A percentile compares a stretch with the other conserved stretches of the same genome.
phyloP scores from a whole-genome alignment of 805 yeast species.

The Candida montana region DNA sequence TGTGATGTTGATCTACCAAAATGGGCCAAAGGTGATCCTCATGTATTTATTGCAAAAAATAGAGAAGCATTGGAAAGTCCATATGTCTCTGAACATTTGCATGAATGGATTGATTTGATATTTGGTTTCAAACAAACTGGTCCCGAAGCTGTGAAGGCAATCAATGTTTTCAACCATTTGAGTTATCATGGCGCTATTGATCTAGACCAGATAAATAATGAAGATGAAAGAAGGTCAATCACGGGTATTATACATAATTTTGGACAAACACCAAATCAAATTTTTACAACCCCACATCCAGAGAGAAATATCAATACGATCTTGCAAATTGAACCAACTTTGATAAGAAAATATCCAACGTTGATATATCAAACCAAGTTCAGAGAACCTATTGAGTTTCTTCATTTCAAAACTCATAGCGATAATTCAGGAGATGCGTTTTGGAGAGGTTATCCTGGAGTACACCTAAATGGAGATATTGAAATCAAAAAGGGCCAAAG shows the following conservation, averaged over 20 bases:
- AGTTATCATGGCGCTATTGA: constrained; percentile 84
- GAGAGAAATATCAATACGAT: constrained; percentile 33
- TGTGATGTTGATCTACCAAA: constrained; percentile 68
- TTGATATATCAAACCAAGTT: constrained; percentile 39
- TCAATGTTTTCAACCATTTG: constrained; percentile 78
- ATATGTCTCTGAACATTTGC: constrained; percentile 69
- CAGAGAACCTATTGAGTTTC: constrained; percentile 34
- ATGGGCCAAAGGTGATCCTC: constrained; percentile 81
- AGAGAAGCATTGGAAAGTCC: constrained; percentile 81
- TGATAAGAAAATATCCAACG: constrained; percentile 31
- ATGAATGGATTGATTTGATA: constrained; percentile 80
- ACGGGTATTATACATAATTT: constrained; percentile 86
- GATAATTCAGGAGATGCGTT: constrained; percentile 27
- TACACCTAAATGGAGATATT: constrained; percentile 23
- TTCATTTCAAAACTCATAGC: constrained; percentile 39
- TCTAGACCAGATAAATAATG: constrained; percentile 67
- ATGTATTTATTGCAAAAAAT: constrained; percentile 65
- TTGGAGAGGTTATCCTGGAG: constrained; percentile 48
- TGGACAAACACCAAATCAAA: constrained; percentile 82
- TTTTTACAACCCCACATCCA: constrained; percentile 68
- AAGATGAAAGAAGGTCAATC: constrained; percentile 65
- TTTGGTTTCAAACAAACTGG: constrained; percentile 83
- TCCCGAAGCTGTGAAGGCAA: constrained; percentile 52
- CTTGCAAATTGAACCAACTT: constrained; percentile 31
- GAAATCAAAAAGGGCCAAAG: constrained; percentile 21